These are phyloP conservation scores for Neurospora sp. DNA, from an alignment of 495 filamentous ascomycete genomes.

Conservation along the genomic window DNA sequence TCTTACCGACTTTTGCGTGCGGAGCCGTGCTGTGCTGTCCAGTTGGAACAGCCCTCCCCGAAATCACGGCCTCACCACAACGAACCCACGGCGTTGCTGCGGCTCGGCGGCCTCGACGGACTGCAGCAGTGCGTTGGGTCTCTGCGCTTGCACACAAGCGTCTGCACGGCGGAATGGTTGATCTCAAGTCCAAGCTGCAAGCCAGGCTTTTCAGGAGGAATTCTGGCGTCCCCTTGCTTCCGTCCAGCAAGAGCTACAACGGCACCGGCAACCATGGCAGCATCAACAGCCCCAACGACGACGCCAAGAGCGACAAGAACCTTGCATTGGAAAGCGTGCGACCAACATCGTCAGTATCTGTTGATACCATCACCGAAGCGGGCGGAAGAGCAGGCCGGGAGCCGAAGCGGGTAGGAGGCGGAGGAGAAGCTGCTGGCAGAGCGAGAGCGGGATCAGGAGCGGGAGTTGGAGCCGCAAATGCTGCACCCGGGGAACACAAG, in stretches of 20 bases:
- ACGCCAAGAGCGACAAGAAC: conserved; percentile 12
- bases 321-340: neutral
- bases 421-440: neutral
- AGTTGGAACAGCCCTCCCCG: neutral
- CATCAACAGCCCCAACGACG: conserved; percentile 8
- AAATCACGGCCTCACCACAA: neutral
- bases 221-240: conserved; percentile 27
- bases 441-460: neutral
- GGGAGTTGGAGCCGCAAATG: neutral
- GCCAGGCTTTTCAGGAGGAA: conserved; percentile 37
- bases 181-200: conserved; percentile 36
- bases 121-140: neutral
- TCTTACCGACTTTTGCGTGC: conserved; percentile 1
- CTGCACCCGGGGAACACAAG: neutral
- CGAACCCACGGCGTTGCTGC: neutral
- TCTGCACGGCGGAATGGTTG: conserved; percentile 27
- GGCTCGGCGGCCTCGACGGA: neutral
- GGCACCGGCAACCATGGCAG: conserved; percentile 6
- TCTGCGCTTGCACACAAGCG: neutral
- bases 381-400: neutral
- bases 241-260: conserved; percentile 20
- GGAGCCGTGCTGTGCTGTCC: neutral
- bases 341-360: neutral
- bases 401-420: neutral
- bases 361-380: neutral